phyloP scores from a whole-genome alignment of 129 eudicot species.

The Artemisia annua region DNA sequence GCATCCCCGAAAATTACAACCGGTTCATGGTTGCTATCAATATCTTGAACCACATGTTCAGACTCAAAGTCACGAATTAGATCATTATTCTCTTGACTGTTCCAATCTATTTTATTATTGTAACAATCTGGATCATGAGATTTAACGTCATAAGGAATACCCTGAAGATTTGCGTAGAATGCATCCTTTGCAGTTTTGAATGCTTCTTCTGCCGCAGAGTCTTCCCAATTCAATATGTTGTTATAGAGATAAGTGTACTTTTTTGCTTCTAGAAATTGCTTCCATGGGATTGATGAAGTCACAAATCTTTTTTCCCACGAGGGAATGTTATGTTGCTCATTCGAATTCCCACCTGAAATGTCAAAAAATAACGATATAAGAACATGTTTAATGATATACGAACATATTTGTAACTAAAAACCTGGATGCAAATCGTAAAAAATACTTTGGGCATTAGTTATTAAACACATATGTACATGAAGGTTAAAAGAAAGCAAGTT shows the following conservation, averaged over 20 bases:
- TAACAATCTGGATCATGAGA: conserved; percentile 72
- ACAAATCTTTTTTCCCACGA: conserved; percentile 77
- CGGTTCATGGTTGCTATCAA: conserved; percentile 27
- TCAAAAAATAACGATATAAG: not conserved
- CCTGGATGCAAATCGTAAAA: not conserved
- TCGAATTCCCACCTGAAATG: conserved; percentile 34
- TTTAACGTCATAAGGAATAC: conserved; percentile 52
- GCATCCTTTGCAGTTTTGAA: conserved; percentile 56
- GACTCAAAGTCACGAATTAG: conserved; percentile 43
- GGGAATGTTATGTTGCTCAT: conserved; percentile 50
- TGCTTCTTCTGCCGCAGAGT: conserved; percentile 77
- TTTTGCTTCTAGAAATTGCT: conserved; percentile 50
- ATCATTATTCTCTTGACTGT: conserved; percentile 41
- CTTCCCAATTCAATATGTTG: conserved; percentile 64
- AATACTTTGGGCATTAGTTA: not conserved
- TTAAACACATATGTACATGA: not conserved
- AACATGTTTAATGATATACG: not conserved
- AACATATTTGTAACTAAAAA: not conserved
- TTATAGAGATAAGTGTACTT: conserved; percentile 49
- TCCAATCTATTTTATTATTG: conserved; percentile 74
- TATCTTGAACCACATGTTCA: conserved; percentile 15
- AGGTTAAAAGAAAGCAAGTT: not conserved
- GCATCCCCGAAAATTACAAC: conserved; percentile 53
- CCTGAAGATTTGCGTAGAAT: conserved; percentile 52
- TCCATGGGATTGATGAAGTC: conserved; percentile 57